Evolutionary conservation across 1,284 basidiomycete species (phyloP).

Genomic region (Boletus sp.): DNA sequence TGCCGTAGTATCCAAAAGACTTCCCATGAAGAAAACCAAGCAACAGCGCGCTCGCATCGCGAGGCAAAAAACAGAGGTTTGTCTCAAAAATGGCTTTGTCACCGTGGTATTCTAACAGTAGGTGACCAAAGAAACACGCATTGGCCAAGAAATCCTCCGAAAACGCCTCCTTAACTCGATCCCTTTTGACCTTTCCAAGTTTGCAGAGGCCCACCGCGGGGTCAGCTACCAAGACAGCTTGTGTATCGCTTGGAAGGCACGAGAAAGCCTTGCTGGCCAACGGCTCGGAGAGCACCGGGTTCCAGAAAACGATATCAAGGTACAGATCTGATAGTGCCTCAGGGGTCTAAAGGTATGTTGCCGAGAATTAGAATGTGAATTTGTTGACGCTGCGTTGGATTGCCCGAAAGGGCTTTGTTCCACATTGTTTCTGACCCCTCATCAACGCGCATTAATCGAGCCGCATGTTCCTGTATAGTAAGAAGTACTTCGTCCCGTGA

Average conservation of each 20-base stretch:
- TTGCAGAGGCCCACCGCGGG: conserved; percentile 43
- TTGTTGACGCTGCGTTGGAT: conserved; percentile 4
- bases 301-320: conserved; percentile 65
- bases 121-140: conserved; percentile 53
- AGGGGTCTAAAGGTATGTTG: conserved; percentile 73
- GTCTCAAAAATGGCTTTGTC: conserved; percentile 11
- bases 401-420: conserved; percentile 94
- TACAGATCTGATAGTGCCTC: conserved; percentile 88
- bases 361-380: neutral
- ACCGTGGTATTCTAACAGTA: neutral
- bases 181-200: conserved; percentile 42
- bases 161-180: conserved; percentile 58
- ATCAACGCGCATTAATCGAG: conserved; percentile 75
- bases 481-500: conserved; percentile 25
- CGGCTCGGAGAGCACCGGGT: conserved; percentile 78
- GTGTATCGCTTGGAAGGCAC: conserved; percentile 31
- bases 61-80: conserved; percentile 58
- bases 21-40: conserved; percentile 68
- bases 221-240: conserved; percentile 39
- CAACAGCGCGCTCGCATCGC: conserved; percentile 63
- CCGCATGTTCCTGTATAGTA: conserved; percentile 72
- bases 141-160: conserved; percentile 53
- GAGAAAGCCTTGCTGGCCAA: conserved; percentile 58
- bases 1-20: conserved; percentile 40
- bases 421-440: conserved; percentile 81